Evolutionary conservation across 176 grass and related monocot species (phyloP).

Genomic region (Cenchrus fungigraminus): DNA sequence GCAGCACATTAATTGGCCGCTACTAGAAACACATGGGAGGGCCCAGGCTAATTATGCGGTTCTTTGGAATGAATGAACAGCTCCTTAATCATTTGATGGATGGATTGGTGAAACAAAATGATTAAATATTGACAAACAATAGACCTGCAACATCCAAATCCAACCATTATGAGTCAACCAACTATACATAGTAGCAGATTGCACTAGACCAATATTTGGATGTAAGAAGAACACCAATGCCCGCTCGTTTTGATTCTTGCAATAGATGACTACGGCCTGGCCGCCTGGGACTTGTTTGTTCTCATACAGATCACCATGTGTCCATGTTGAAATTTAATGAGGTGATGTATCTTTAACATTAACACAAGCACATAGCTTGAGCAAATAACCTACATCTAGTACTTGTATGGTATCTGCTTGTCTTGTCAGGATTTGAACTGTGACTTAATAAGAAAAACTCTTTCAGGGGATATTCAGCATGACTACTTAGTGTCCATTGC

Average conservation of each 20-base stretch:
- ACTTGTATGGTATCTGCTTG: background rate
- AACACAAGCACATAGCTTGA: background rate
- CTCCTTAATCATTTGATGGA: constrained; percentile 30
- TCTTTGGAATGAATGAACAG: constrained; percentile 38
- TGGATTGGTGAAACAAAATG: constrained; percentile 1
- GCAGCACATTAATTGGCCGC: constrained; percentile 43
- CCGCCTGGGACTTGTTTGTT: constrained; percentile 3
- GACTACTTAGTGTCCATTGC: background rate
- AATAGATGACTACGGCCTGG: background rate
- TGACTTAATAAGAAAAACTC: constrained; percentile 5
- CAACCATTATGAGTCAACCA: constrained; percentile 13
- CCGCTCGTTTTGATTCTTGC: background rate
- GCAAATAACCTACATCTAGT: background rate
- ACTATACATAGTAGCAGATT: constrained; percentile 28
- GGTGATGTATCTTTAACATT: background rate
- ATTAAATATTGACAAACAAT: constrained; percentile 26
- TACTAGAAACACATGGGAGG: constrained; percentile 47
- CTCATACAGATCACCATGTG: background rate
- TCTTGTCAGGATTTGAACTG: background rate
- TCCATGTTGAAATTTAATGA: constrained; percentile 15
- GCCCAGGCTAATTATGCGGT: constrained; percentile 36
- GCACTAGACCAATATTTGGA: constrained; percentile 26
- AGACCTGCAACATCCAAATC: constrained; percentile 2
- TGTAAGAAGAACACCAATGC: constrained; percentile 5
- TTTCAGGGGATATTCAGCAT: background rate